These are phyloP conservation scores for Phytophthora sp. DNA, from an alignment of 352 stramenopile species.

Conservation along the genomic window DNA sequence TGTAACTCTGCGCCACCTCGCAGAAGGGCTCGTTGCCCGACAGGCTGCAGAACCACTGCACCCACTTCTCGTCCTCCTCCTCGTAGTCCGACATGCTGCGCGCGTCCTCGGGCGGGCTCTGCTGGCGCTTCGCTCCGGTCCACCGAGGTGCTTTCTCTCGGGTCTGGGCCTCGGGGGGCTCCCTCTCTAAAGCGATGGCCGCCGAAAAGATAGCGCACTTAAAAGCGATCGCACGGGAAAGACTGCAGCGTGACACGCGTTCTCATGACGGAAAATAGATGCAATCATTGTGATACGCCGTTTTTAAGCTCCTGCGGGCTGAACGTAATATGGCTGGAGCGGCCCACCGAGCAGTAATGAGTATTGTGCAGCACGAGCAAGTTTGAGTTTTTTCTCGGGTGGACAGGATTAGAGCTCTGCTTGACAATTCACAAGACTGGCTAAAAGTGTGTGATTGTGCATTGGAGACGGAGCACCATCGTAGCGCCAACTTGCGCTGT, in stretches of 20 bases:
- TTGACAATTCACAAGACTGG: too few species aligned
- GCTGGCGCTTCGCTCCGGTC: slow-evolving; percentile 28
- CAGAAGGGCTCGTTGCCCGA: slow-evolving; percentile 93
- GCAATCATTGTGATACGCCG: neutral
- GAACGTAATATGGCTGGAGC: neutral
- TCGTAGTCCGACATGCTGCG: slow-evolving; percentile 88
- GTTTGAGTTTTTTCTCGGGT: too few species aligned
- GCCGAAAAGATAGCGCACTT: slow-evolving; percentile 35
- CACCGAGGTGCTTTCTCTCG: slow-evolving; percentile 35
- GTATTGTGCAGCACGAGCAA: too few species aligned
- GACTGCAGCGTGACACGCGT: slow-evolving; percentile 1
- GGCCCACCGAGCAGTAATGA: too few species aligned
- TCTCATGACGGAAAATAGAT: neutral
- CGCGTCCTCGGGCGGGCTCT: slow-evolving; percentile 3
- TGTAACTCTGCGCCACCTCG: slow-evolving; percentile 92
- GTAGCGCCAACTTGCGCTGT: too few species aligned
- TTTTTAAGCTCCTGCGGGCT: slow-evolving; percentile 16
- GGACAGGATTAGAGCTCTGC: too few species aligned
- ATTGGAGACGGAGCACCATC: too few species aligned
- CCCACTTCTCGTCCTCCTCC: slow-evolving; percentile 93
- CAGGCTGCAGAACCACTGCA: slow-evolving; percentile 94
- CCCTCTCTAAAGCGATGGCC: slow-evolving; percentile 36
- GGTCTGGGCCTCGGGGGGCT: slow-evolving; percentile 10
- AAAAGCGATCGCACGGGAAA: slow-evolving; percentile 13
- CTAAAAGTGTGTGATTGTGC: too few species aligned